Evolutionary conservation across 2,329 filamentous ascomycete genomes (phyloP).

Genomic region (Pseudogymnoascus sp.): DNA sequence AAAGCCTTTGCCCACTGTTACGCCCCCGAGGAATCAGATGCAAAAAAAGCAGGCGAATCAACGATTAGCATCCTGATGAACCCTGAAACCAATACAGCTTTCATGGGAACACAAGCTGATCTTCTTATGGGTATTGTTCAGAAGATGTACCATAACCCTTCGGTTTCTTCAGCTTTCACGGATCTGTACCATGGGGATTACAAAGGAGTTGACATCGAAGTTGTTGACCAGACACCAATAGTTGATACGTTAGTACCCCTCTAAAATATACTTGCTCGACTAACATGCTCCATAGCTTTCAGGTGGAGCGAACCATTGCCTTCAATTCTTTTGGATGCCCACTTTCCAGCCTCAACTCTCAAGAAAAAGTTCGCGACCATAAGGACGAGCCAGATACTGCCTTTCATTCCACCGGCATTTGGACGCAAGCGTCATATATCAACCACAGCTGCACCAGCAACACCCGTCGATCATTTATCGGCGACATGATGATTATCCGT

Average conservation of each 20-base stretch:
- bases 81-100: constrained; percentile 24
- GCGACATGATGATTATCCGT: constrained; percentile 44
- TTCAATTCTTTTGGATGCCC: constrained; percentile 38
- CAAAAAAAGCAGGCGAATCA: constrained; percentile 10
- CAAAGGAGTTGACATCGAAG: constrained; percentile 17
- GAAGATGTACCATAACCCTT: constrained; percentile 37
- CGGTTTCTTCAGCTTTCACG: constrained; percentile 26
- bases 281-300: constrained; percentile 26
- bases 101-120: constrained; percentile 32
- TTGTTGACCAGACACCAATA: constrained; percentile 31
- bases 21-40: constrained; percentile 17
- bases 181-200: constrained; percentile 35
- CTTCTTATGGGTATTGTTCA: constrained; percentile 35
- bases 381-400: constrained; percentile 33
- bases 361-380: constrained; percentile 28
- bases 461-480: constrained; percentile 41
- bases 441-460: constrained; percentile 48
- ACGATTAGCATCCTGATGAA: constrained; percentile 32
- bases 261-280: background rate
- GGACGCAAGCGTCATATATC: constrained; percentile 39
- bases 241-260: constrained; percentile 33
- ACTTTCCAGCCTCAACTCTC: constrained; percentile 11
- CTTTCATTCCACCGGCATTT: constrained; percentile 32
- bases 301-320: constrained; percentile 34
- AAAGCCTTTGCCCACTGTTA: constrained; percentile 45